A percentile compares a stretch with the other conserved stretches of the same genome.
These are phyloP conservation scores for Stevia rebaudiana DNA, from an alignment of 140 eudicot genomes.

Conservation along the genomic window DNA sequence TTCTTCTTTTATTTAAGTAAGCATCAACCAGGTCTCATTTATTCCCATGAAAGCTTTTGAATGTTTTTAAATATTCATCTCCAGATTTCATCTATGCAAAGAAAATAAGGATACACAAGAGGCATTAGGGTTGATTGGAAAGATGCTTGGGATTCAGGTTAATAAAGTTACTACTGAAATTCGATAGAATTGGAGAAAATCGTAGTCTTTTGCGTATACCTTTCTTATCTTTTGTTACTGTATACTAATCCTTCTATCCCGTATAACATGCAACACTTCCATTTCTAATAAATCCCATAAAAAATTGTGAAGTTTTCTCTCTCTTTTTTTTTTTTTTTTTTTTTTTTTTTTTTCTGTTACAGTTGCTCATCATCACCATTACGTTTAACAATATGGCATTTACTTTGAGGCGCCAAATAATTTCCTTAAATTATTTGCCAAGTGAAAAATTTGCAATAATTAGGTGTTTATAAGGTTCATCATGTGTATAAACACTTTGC, in stretches of 20 bases:
- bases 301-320: not conserved
- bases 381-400: not conserved
- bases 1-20: slow-evolving; percentile 3
- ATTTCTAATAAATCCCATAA: not conserved
- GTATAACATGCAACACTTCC: not conserved
- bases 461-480: not conserved
- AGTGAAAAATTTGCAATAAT: not conserved
- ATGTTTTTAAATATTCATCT: slow-evolving; percentile 1
- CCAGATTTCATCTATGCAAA: slow-evolving; percentile 90
- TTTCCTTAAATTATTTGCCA: not conserved
- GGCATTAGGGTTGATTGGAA: slow-evolving; percentile 76
- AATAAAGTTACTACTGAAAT: slow-evolving; percentile 4
- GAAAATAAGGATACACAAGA: slow-evolving; percentile 99
- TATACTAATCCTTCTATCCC: slow-evolving; percentile 4
- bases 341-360: not conserved
- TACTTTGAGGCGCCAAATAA: not conserved
- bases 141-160: slow-evolving; percentile 99
- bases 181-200: not conserved
- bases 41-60: not conserved
- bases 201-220: not conserved
- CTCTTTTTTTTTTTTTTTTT: too few relatives aligned
- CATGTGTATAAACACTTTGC: slow-evolving; percentile 1
- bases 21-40: not conserved
- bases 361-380: not conserved
- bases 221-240: not conserved